phyloP scores from a whole-genome alignment of 768 basidiomycete species.

The Pleurotus sapidus region DNA sequence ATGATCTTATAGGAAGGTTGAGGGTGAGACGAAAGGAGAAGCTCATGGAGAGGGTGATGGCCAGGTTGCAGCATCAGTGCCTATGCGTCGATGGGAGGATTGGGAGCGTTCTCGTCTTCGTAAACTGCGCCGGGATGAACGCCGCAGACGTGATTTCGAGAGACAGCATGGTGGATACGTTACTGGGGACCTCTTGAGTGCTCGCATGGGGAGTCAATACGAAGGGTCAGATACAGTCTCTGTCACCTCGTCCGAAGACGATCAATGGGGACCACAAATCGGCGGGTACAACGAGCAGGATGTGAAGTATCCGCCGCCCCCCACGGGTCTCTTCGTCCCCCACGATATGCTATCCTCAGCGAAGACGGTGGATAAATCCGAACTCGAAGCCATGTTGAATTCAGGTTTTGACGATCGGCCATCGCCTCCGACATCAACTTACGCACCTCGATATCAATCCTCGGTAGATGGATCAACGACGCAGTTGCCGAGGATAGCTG shows the following conservation, averaged over 20 bases:
- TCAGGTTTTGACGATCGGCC: conserved; percentile 79
- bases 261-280: conserved; percentile 94
- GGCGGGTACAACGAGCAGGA: conserved; percentile 92
- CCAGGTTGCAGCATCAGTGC: conserved; percentile 60
- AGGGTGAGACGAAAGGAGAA: conserved; percentile 80
- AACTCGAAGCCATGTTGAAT: conserved; percentile 92
- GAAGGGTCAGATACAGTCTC: conserved; percentile 83
- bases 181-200: conserved; percentile 56
- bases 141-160: conserved; percentile 78
- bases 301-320: conserved; percentile 78
- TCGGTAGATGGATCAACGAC: conserved; percentile 52
- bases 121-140: conserved; percentile 85
- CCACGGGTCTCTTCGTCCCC: conserved; percentile 60
- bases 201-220: conserved; percentile 56
- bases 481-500: conserved; percentile 35
- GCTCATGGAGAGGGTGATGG: conserved; percentile 72
- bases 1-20: conserved; percentile 73
- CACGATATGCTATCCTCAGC: conserved; percentile 35
- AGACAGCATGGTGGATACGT: conserved; percentile 71
- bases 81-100: conserved; percentile 97
- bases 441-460: conserved; percentile 55
- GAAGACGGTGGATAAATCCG: conserved; percentile 60
- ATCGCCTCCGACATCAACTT: conserved; percentile 43
- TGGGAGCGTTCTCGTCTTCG: conserved; percentile 96
- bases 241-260: conserved; percentile 85